Evolutionary conservation across 2,329 filamentous ascomycete genomes (phyloP).

Genomic region (Arthrobotrys musiformis): DNA sequence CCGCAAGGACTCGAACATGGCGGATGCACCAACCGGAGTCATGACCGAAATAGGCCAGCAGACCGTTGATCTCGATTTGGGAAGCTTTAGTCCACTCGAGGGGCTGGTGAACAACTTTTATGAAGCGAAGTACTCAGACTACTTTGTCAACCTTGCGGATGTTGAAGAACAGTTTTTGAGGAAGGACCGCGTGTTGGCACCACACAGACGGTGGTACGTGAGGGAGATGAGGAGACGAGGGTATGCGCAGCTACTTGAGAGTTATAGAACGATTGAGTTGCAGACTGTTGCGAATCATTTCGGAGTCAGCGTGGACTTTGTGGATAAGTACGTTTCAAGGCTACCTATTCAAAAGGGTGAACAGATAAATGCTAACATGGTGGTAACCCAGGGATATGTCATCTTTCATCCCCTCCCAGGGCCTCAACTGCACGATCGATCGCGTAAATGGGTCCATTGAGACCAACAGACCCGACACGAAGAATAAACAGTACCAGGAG

Average conservation of each 20-base stretch:
- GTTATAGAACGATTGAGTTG: constrained; percentile 95
- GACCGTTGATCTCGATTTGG: constrained; percentile 82
- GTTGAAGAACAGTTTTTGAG: constrained; percentile 95
- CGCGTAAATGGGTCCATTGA: constrained; percentile 96
- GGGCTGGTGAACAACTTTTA: constrained; percentile 92
- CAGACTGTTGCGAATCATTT: constrained; percentile 98
- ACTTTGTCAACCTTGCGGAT: constrained; percentile 87
- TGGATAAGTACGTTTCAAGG: constrained; percentile 76
- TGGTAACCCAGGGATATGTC: constrained; percentile 78
- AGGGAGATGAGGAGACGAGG: constrained; percentile 96
- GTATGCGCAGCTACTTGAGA: constrained; percentile 96
- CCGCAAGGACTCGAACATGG: constrained; percentile 80
- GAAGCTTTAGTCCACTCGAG: constrained; percentile 83
- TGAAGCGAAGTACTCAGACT: constrained; percentile 90
- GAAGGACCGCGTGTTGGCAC: constrained; percentile 92
- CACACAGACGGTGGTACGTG: constrained; percentile 97
- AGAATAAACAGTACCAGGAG: constrained; percentile 99
- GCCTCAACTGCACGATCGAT: constrained; percentile 96
- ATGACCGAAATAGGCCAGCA: constrained; percentile 67
- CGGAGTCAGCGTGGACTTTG: constrained; percentile 93
- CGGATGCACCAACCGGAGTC: constrained; percentile 70
- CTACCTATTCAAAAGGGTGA: not conserved
- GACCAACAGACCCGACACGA: constrained; percentile 96
- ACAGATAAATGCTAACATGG: constrained; percentile 4
- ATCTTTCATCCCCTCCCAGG: constrained; percentile 93